Evolutionary conservation across 1,284 basidiomycete species (phyloP), one percentile per base, ranked within the genome.

Genomic region (Violaceomyces palustris): DNA sequence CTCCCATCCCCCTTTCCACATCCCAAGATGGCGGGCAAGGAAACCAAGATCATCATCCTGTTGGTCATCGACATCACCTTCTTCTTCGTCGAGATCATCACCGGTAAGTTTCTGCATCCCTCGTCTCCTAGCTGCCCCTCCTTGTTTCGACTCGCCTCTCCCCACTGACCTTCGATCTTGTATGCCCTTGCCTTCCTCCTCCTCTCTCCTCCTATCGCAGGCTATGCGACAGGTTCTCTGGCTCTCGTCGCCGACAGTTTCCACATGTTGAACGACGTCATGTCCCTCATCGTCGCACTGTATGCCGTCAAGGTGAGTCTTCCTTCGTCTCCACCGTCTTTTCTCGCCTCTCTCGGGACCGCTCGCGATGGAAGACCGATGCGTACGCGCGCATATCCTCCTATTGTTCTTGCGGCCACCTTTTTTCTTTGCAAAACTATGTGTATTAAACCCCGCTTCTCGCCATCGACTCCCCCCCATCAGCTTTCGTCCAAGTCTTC

Each of bases 231-330:
- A 46, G 90, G 90, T 28, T 94, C 91, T 0, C 82, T 96, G 1
- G 92, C 92, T 3, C 83, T 98, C 45, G 85, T 98, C 27, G 93
- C 94, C 17, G 93, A 97, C 77, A 88, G 86, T 57, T 97, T 98
- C 77, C 93, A 98, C 78, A 97, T 97, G 92, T 92, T 73, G 38
- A 73, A 73, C 61, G 70, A 72, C 54, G 88, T 98, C 54, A 83
- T 94, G 81, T 94, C 91, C 66, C 78, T 98, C 52, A 73, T 93
- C 44, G 92, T 98, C 39, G 93, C 92, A 1, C 82, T 98, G 3
- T 97, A 97, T 76, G 93, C 94, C 11, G 94, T 98, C 77, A 91
- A 86, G 79, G 87, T n/a, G n/a, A n/a, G n/a, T n/a, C n/a, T n/a
- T n/a, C n/a, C n/a, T n/a, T n/a, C n/a, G n/a, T n/a, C n/a, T n/a